Conservation (phyloP, 2,329 filamentous ascomycete genomes). For the Scolecobasidium constrictum region DNA sequence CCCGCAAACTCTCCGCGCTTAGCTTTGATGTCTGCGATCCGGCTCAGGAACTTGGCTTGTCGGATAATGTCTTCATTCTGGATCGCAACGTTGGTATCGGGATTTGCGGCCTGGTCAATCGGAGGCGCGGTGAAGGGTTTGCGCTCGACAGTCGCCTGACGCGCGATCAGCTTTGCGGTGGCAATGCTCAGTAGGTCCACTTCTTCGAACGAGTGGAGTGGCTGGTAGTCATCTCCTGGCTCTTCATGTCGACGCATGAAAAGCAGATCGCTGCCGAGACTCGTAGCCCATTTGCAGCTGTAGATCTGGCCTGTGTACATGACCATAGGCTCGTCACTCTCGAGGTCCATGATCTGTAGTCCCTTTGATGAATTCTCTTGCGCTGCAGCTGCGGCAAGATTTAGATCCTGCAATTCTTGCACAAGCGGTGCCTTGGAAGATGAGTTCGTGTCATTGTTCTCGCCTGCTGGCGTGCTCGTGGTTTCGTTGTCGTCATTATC, state of each 20-base stretch:
- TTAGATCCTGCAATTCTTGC: neutral
- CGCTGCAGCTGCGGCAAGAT: neutral
- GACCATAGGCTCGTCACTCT: slow-evolving; percentile 64
- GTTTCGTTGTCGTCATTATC: neutral
- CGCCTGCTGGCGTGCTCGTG: neutral
- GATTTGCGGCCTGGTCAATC: too few relatives aligned
- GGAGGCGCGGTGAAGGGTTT: neutral
- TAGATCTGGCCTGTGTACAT: slow-evolving; percentile 72
- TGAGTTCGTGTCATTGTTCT: neutral
- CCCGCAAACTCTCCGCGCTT: neutral
- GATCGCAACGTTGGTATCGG: neutral
- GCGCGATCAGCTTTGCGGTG: slow-evolving; percentile 56
- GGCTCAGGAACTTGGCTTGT: neutral
- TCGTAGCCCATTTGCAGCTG: slow-evolving; percentile 68
- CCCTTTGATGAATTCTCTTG: slow-evolving; percentile 13
- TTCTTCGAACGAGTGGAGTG: slow-evolving; percentile 39
- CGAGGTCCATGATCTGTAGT: slow-evolving; percentile 76
- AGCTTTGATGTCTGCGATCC: neutral
- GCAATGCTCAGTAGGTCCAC: slow-evolving; percentile 65
- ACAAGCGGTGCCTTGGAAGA: neutral
- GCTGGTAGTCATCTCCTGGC: slow-evolving; percentile 16
- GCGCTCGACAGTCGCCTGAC: slow-evolving; percentile 4
- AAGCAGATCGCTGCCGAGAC: slow-evolving; percentile 75
- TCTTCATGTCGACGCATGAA: slow-evolving; percentile 37
- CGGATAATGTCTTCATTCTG: neutral